Evolutionary conservation across 2,329 filamentous ascomycete species (phyloP).

Genomic region (Xylaria sp.): DNA sequence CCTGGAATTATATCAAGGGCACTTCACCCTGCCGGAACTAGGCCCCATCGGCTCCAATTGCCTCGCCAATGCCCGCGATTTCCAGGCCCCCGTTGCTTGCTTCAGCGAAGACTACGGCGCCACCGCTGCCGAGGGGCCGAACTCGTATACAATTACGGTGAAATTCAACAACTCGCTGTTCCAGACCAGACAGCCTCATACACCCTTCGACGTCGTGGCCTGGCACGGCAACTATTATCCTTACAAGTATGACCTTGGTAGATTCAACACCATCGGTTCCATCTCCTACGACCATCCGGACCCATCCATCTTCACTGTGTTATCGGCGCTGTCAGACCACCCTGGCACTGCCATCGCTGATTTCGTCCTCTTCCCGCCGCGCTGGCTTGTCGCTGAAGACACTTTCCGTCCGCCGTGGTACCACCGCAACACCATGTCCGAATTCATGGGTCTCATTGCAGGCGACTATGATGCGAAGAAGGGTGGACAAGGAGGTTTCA

Average conservation of each 20-base stretch:
- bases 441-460: conserved; percentile 63
- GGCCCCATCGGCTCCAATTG: conserved; percentile 73
- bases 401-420: conserved; percentile 73
- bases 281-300: conserved; percentile 77
- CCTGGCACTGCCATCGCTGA: conserved; percentile 68
- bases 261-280: conserved; percentile 74
- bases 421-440: conserved; percentile 67
- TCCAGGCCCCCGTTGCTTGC: conserved; percentile 70
- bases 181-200: conserved; percentile 69
- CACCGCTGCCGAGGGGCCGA: conserved; percentile 50
- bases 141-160: conserved; percentile 59
- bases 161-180: conserved; percentile 74
- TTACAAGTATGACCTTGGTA: conserved; percentile 76
- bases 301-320: conserved; percentile 74
- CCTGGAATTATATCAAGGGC: conserved; percentile 70
- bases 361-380: conserved; percentile 72
- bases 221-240: conserved; percentile 78
- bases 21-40: conserved; percentile 71
- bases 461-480: conserved; percentile 64
- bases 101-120: conserved; percentile 65
- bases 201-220: conserved; percentile 76
- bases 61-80: conserved; percentile 72
- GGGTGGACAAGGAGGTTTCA: conserved; percentile 59
- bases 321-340: conserved; percentile 63
- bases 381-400: conserved; percentile 69